Evolutionary conservation across 192 early-diverging fungal genomes (phyloP), one percentile per base, ranked within the genome.

Genomic region (Ramicandelaber brevisporus): DNA sequence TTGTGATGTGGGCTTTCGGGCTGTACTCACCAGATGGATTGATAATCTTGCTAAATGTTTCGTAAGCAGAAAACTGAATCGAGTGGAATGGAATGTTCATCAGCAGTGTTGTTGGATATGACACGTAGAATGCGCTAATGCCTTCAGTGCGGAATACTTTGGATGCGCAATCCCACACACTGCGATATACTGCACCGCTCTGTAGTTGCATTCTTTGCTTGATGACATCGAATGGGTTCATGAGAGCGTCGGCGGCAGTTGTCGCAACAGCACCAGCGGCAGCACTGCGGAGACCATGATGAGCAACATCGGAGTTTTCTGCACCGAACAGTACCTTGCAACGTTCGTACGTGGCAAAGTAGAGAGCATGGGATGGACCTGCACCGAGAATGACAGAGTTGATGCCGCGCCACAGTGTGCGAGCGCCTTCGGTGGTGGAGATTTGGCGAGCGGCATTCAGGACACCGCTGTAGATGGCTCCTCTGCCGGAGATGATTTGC

Each of bases 211-310:
- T 84, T 17, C 89, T 64, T 50, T 95, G 89, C 44, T 95, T 95
- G 48, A 89, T 61, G 10, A 95, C 88, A 50, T 97, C 90, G 54
- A 97, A 97, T 7, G 90, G 90, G 41, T 81, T 97, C 75, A 88
- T 81, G 25, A 97, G 50, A 3, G 76, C 70, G 36, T 97, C 90
- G 52, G 71, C 68, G 5, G 73, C 55, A 14, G 86, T 50, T 3
- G 86, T 90, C 4, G 89, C 89, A 43, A 64, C 68, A 24, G 77
- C 85, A 21, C 86, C 84, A 6, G 89, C 83, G 5, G 64, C 62
- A 15, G 73, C 82, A 41, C 17, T 7, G 17, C 19, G 16, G 34
- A 36, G n/a, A 13, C 40, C 14, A 27, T 37, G 6, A 3, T 17
- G 26, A 34, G 14, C 9, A 21, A 22, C 17, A 21, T 20, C 17